phyloP scores from a whole-genome alignment of 177 flowering plant species.

The Vitis hybrid region DNA sequence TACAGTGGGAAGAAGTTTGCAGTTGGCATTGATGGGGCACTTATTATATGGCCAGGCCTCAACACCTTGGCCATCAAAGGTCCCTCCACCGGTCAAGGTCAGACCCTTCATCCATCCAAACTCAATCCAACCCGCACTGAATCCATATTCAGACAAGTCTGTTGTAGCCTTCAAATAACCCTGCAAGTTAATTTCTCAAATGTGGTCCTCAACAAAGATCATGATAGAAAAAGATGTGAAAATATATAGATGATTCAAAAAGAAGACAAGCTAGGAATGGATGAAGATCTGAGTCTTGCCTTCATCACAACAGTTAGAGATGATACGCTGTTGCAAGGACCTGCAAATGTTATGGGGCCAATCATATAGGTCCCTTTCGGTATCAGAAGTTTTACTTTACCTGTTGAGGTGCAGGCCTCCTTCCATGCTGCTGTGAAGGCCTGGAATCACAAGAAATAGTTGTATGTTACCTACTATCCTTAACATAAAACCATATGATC shows the following conservation, averaged over 20 bases:
- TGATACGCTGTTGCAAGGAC: slow-evolving; percentile 55
- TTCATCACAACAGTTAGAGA: slow-evolving; percentile 36
- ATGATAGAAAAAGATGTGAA: not conserved
- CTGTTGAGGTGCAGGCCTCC: slow-evolving; percentile 40
- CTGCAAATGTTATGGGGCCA: slow-evolving; percentile 53
- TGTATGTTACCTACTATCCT: not conserved
- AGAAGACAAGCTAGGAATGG: not conserved
- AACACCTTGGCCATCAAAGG: slow-evolving; percentile 71
- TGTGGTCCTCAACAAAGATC: too few species aligned
- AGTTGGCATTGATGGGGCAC: slow-evolving; percentile 38
- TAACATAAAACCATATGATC: not conserved
- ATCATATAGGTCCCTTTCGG: slow-evolving; percentile 53
- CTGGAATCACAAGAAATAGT: slow-evolving; percentile 19
- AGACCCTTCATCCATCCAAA: slow-evolving; percentile 52
- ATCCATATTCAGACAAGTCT: slow-evolving; percentile 34
- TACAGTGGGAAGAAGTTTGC: slow-evolving; percentile 64
- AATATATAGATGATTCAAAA: not conserved
- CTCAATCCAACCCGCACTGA: slow-evolving; percentile 45
- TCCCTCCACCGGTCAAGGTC: slow-evolving; percentile 58
- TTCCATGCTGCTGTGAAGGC: slow-evolving; percentile 66
- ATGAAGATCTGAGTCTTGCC: slow-evolving; percentile 23
- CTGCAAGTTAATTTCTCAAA: slow-evolving; percentile 19
- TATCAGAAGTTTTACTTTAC: slow-evolving; percentile 28
- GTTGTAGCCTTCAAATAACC: slow-evolving; percentile 52
- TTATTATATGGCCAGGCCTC: slow-evolving; percentile 59